Percentiles rank a stretch among this genome's conserved stretches.
Evolutionary conservation across 768 basidiomycete species (phyloP).

Genomic region (Lentinula raphanica): DNA sequence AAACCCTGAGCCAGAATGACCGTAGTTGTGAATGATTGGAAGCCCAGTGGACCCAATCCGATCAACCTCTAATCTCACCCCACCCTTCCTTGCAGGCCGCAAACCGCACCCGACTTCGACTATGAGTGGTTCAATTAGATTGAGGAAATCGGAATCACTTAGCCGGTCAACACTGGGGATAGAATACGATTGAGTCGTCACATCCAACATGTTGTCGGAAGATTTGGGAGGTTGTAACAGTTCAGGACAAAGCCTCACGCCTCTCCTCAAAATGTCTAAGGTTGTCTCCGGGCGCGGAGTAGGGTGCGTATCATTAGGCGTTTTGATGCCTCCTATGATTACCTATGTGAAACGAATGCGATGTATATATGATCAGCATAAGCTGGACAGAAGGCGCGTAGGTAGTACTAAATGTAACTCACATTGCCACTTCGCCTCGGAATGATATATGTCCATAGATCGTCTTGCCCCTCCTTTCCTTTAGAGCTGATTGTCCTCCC

Average conservation of each 20-base stretch:
- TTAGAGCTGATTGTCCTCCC: constrained; percentile 13
- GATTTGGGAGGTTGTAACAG: constrained; percentile 23
- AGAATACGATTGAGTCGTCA: background rate
- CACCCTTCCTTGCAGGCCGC: constrained; percentile 53
- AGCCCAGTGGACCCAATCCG: constrained; percentile 26
- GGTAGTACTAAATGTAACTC: background rate
- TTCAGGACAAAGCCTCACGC: constrained; percentile 25
- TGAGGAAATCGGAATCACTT: constrained; percentile 4
- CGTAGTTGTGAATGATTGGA: constrained; percentile 61
- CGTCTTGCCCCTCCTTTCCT: constrained; percentile 5
- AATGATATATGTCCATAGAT: constrained; percentile 49
- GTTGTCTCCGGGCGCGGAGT: constrained; percentile 14
- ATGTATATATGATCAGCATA: background rate
- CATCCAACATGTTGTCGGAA: too few relatives aligned
- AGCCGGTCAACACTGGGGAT: constrained; percentile 16
- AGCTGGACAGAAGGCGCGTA: constrained; percentile 11
- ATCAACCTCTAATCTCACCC: constrained; percentile 48
- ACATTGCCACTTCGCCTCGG: constrained; percentile 47
- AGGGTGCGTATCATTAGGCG: constrained; percentile 34
- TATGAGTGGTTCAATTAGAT: constrained; percentile 29
- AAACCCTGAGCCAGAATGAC: constrained; percentile 51
- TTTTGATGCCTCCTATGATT: constrained; percentile 56
- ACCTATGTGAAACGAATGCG: constrained; percentile 14
- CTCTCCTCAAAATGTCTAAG: constrained; percentile 14
- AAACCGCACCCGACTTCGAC: constrained; percentile 49